Conservation (phyloP, 768 basidiomycete genomes). For the Suillus americanus region DNA sequence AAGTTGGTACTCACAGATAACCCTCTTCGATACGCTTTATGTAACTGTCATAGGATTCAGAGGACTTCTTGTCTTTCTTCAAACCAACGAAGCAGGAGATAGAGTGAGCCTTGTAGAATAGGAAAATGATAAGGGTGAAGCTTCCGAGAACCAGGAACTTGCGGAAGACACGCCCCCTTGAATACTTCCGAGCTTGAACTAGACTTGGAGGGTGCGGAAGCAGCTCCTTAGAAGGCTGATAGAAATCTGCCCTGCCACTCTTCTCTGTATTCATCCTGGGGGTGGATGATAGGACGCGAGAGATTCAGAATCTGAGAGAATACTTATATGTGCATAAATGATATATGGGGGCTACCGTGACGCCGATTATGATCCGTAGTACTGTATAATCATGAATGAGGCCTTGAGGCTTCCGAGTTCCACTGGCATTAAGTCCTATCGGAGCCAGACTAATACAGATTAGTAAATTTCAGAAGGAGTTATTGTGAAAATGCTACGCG, state of each 20-base stretch:
- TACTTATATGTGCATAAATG: background rate
- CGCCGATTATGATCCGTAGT: too few species aligned
- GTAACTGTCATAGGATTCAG: slow-evolving; percentile 16
- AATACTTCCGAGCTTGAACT: background rate
- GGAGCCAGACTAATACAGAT: too few species aligned
- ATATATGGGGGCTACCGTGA: background rate
- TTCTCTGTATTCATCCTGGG: slow-evolving; percentile 18
- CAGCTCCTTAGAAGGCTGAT: slow-evolving; percentile 6
- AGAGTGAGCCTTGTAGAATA: slow-evolving; percentile 12
- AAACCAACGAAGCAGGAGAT: slow-evolving; percentile 3
- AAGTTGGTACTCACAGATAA: slow-evolving; percentile 34
- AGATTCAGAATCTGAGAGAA: background rate
- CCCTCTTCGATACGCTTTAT: slow-evolving; percentile 25
- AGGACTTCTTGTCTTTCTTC: background rate
- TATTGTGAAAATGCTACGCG: too few species aligned
- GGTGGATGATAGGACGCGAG: background rate
- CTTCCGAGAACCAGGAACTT: slow-evolving; percentile 9
- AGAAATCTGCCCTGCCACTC: slow-evolving; percentile 10
- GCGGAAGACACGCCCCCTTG: slow-evolving; percentile 5
- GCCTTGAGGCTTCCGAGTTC: too few species aligned
- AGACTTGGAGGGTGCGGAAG: slow-evolving; percentile 13
- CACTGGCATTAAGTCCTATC: too few species aligned
- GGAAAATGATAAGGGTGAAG: slow-evolving; percentile 8
- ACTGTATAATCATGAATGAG: slow-evolving; percentile 8
- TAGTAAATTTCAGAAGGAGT: too few species aligned